Base-by-base conservation (phyloP, 2,329 filamentous ascomycete species). In the Proliferodiscus dingleyae region DNA sequence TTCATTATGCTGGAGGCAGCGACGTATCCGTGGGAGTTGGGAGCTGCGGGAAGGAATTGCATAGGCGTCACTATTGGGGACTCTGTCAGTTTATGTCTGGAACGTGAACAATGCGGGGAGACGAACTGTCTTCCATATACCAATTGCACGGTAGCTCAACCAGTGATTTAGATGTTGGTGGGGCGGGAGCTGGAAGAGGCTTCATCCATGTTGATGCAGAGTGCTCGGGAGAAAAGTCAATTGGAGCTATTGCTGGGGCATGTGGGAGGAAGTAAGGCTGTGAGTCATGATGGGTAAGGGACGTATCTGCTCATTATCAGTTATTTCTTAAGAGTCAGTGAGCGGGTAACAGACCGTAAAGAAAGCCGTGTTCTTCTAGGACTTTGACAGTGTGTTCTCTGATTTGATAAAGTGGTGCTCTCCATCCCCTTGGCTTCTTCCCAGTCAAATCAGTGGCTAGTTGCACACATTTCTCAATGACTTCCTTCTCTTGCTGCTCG, bases 401-500 rank as follows among this genome's bases (percentile, higher is more conserved):
- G 24, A 76, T 64, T 46, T 73, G 70, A 52, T 77, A 77, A 11
- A 77, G 57, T 2, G 74, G 74, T 2, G 74, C 73, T 19, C 73
- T 68, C 56, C 75, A 77, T 0, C 74, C 74, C 3, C 63, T 52
- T 2, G 74, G 73, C 41, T 63, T 66, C 50, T 68, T 70, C 3
- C 72, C 72, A 1, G 67, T 68, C 4, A 74, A 59, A 1, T 61
- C 53, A 8, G 66, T 65, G 7, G 70, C 66, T 5, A 77, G 56
- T 0, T 61, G 52, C 16, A 76, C 71, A 52, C 72, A 76, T 50
- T 71, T 71, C 37, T 62, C 55, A 26, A 77, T 60, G 0, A 77
- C 72, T 39, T 76, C 73, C 37, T 64, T 60, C 53, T 77, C 72
- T 60, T 77, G 73, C 21, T 66, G 54, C 3, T 66, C 63, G 0